phyloP scores from a whole-genome alignment of 768 basidiomycete species.

The Mycena capillaripes region DNA sequence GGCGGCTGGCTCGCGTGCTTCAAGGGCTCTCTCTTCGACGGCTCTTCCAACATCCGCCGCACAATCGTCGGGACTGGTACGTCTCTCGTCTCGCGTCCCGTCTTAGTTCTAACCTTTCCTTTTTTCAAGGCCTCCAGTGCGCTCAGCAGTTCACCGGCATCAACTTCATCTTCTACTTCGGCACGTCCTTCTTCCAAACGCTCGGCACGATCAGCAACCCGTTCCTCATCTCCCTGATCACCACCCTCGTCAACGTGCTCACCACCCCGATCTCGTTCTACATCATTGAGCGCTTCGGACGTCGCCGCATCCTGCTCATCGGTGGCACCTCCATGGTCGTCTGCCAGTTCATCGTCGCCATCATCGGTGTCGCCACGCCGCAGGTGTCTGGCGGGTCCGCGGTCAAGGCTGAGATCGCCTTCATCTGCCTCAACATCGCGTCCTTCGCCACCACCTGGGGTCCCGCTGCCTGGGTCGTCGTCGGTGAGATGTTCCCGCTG shows the following conservation, averaged over 20 bases:
- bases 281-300: background rate
- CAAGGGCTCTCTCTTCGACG: conserved; percentile 3
- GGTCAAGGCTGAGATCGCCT: conserved; percentile 2
- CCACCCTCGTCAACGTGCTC: conserved; percentile 9
- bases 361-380: background rate
- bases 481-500: conserved; percentile 8
- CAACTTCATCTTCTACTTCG: conserved; percentile 12
- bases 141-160: conserved; percentile 1
- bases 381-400: background rate
- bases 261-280: background rate
- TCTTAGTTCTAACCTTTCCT: too few relatives aligned
- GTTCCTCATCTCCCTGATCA: conserved; percentile 2
- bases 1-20: conserved; percentile 1
- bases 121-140: background rate
- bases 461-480: conserved; percentile 2
- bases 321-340: background rate
- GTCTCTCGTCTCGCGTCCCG: background rate
- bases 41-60: conserved; percentile 1
- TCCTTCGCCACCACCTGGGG: conserved; percentile 5
- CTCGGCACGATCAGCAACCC: conserved; percentile 10
- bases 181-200: conserved; percentile 9
- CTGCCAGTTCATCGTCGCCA: conserved; percentile 8
- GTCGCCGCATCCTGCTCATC: conserved; percentile 4
- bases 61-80: conserved; percentile 5
- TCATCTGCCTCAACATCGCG: conserved; percentile 11